A percentile compares a stretch with the other conserved stretches of the same genome.
These are phyloP conservation scores for Gynochthodes officinalis DNA, from an alignment of 257 asterid genomes.

Conservation along the genomic window DNA sequence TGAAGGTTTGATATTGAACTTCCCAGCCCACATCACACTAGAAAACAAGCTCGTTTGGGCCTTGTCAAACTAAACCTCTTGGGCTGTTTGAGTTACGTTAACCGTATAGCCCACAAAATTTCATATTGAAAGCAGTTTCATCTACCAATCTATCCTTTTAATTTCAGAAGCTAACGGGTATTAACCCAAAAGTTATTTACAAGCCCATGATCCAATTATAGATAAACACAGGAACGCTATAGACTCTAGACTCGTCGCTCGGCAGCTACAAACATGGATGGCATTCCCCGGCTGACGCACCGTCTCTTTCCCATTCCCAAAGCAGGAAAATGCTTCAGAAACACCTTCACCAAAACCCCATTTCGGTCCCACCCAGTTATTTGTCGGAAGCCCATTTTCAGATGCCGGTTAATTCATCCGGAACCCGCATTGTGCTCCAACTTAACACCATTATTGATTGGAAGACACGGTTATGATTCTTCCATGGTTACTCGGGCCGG, in stretches of 20 bases:
- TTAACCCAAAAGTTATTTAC: no score
- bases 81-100: no score
- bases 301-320: constrained; percentile 35
- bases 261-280: constrained; percentile 35
- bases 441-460: constrained; percentile 9
- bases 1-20: no score
- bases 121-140: no score
- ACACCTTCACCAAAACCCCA: constrained; percentile 26
- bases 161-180: no score
- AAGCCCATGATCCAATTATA: not conserved
- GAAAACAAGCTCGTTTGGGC: no score
- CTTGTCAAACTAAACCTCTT: no score
- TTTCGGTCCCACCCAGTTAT: constrained; percentile 29
- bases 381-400: constrained; percentile 16
- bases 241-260: no score
- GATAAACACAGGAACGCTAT: not conserved
- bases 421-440: constrained; percentile 19
- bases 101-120: no score
- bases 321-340: constrained; percentile 26
- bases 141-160: no score
- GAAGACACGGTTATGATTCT: constrained; percentile 35
- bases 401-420: constrained; percentile 16
- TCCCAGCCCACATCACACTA: no score
- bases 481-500: constrained; percentile 51
- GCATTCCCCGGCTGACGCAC: constrained; percentile 47